phyloP scores from a whole-genome alignment of 164 flowering plant species.

The Stephania yunnanensis region DNA sequence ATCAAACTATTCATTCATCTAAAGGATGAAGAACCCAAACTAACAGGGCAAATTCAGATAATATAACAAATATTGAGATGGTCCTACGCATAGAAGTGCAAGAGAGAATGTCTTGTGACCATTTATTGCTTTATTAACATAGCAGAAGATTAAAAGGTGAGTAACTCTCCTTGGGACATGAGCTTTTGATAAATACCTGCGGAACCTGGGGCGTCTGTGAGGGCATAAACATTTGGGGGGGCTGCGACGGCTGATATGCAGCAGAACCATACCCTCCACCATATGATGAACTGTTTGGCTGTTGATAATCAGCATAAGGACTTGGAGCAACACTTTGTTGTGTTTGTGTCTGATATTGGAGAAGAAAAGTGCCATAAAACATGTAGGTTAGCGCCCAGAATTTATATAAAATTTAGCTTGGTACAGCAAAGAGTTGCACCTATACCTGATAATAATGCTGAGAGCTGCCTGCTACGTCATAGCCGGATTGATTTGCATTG shows the following conservation, averaged over 20 bases:
- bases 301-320: slow-evolving; percentile 66
- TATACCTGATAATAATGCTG: slow-evolving; percentile 60
- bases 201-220: slow-evolving; percentile 41
- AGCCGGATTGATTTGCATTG: slow-evolving; percentile 33
- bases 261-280: slow-evolving; percentile 42
- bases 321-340: slow-evolving; percentile 38
- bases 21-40: neutral
- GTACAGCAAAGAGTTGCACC: slow-evolving; percentile 1
- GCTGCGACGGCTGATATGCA: slow-evolving; percentile 46
- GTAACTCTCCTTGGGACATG: neutral
- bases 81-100: too few species aligned
- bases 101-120: too few species aligned
- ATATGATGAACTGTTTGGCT: slow-evolving; percentile 32
- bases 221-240: slow-evolving; percentile 58
- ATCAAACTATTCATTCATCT: neutral
- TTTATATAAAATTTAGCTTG: neutral
- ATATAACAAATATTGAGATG: too few species aligned
- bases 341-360: slow-evolving; percentile 29
- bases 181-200: slow-evolving; percentile 3
- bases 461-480: slow-evolving; percentile 27
- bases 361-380: neutral
- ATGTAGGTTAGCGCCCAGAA: neutral
- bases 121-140: too few species aligned
- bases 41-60: too few species aligned
- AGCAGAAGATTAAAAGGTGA: neutral